Percentiles rank a stretch among this genome's conserved stretches.
These are phyloP conservation scores for Solanum pennellii DNA, from an alignment of 257 asterid genomes.

Conservation along the genomic window DNA sequence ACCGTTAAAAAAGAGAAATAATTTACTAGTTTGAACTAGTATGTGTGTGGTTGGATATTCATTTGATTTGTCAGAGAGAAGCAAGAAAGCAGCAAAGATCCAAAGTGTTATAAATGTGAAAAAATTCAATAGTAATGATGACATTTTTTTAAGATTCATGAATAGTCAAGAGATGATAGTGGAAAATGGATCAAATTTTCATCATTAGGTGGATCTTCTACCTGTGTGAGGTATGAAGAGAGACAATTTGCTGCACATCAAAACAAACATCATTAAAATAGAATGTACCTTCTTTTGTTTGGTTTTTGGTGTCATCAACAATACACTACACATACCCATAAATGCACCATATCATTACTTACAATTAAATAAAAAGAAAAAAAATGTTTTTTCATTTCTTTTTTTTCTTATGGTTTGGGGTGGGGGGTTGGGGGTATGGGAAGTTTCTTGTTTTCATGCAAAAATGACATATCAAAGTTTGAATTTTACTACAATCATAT, in stretches of 20 bases:
- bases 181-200: background rate
- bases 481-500: background rate
- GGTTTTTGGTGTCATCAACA: slow-evolving; percentile 7
- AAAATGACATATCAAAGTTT: background rate
- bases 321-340: slow-evolving; percentile 4
- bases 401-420: background rate
- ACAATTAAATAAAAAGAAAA: background rate
- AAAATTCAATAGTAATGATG: background rate
- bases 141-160: background rate
- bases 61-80: background rate
- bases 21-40: background rate
- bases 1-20: too few relatives aligned
- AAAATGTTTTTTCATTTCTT: too few relatives aligned
- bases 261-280: slow-evolving; percentile 1
- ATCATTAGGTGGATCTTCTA: background rate
- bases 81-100: background rate
- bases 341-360: slow-evolving; percentile 20
- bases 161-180: slow-evolving; percentile 1
- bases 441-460: slow-evolving; percentile 21
- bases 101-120: background rate
- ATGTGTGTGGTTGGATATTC: background rate
- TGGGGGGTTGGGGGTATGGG: background rate
- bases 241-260: background rate
- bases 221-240: background rate
- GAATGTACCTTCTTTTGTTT: slow-evolving; percentile 6